Base-by-base conservation (phyloP, 1,284 basidiomycete species). In the Porodaedalea pini region DNA sequence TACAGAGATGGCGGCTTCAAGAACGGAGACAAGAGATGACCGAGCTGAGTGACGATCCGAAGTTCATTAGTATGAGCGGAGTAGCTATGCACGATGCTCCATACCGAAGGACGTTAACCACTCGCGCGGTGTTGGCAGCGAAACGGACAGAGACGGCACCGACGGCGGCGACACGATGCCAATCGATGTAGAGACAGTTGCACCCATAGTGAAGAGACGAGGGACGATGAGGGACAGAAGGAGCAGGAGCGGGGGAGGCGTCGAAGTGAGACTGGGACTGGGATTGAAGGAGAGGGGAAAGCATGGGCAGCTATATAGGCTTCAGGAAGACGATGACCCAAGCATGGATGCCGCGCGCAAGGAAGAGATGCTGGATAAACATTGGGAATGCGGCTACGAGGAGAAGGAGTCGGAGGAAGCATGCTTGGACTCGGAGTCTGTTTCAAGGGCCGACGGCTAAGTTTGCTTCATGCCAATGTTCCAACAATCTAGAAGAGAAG, bases 21-120 rank as follows among this genome's bases (percentile, higher is more conserved):
- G 78, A 55, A 85, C 75, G 8, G 81, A 71, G 32, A 85, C 73
- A 58, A 89, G 79, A 4, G 86, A 88, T 51, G 73, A 75, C 29
- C 85, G 82, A 3, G 86, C 87, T 87, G 64, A 17, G 23, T 11
- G 10, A 17, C 25, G 50, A 21, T 17, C 34, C 15, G 2, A 45
- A n/a, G 39, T 27, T 2, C n/a, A 32, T 57, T 8, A 58, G 43
- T 15, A 25, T 25, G 17, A 23, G 5, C 27, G 41, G 19, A 23
- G 31, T 36, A 23, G 15, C 15, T n/a, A 54, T 21, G 13, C 13
- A 44, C n/a, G 27, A 21, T 13, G 19, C 15, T 25, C 27, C 45
- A 43, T 51, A 59, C 58, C 58, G 34, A 59, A 55, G 23, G 53
- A 50, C 34, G 47, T 53, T n/a, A 59, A 31, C 53, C 52, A 51